Percentiles rank a stretch among this genome's conserved stretches.
These are phyloP conservation scores for Candida chilensis DNA, from an alignment of 805 yeast genomes.

Conservation along the genomic window DNA sequence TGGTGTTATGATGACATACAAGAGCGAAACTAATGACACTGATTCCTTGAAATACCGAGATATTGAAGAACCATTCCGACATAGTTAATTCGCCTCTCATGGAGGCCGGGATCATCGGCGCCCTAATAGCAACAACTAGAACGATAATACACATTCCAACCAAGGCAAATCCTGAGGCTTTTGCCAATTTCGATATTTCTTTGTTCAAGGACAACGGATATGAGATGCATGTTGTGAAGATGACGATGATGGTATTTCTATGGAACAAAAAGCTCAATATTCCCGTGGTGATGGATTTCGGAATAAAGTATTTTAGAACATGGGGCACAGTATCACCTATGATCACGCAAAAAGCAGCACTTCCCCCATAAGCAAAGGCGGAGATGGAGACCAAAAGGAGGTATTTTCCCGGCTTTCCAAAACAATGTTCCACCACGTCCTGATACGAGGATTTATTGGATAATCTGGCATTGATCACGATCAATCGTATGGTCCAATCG, in stretches of 20 bases:
- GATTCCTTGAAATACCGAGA: conserved; percentile 76
- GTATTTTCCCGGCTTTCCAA: conserved; percentile 64
- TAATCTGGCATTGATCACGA: conserved; percentile 73
- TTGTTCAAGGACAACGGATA: conserved; percentile 75
- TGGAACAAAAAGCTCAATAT: conserved; percentile 38
- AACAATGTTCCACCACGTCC: conserved; percentile 73
- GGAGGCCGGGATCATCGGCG: conserved; percentile 46
- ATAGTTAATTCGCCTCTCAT: conserved; percentile 39
- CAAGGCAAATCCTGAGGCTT: conserved; percentile 79
- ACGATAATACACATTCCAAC: conserved; percentile 79
- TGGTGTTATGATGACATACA: conserved; percentile 92
- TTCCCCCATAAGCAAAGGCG: conserved; percentile 88
- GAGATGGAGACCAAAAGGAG: conserved; percentile 71
- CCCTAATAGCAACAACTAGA: conserved; percentile 60
- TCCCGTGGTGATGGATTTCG: conserved; percentile 21
- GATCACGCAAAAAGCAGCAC: conserved; percentile 88
- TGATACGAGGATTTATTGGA: conserved; percentile 76
- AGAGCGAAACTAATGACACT: conserved; percentile 93
- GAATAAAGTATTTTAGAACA: conserved; percentile 62
- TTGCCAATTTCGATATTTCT: conserved; percentile 79
- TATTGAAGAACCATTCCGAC: conserved; percentile 43
- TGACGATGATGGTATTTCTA: conserved; percentile 61
- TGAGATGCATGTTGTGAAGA: conserved; percentile 66
- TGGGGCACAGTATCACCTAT: conserved; percentile 95
- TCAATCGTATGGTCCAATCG: conserved; percentile 80